A percentile compares a stretch with the other conserved stretches of the same genome.
These are phyloP conservation scores for Colletotrichum magnum DNA, from an alignment of 2,329 filamentous ascomycete species.

Conservation along the genomic window DNA sequence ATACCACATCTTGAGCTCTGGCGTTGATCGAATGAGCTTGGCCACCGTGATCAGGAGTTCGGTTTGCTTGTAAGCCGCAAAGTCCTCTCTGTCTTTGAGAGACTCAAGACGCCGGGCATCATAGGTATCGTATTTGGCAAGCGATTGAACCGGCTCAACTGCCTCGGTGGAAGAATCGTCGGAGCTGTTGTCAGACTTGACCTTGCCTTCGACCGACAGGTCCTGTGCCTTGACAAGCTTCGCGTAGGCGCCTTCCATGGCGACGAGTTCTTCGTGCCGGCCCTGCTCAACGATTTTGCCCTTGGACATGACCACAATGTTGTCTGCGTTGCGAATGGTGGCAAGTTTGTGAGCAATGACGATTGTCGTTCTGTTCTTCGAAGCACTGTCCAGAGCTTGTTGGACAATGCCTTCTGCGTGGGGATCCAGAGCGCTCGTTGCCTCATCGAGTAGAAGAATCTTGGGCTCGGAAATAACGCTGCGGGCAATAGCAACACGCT, in stretches of 20 bases:
- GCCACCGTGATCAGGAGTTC: constrained; percentile 32
- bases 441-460: constrained; percentile 76
- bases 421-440: constrained; percentile 68
- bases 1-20: constrained; percentile 39
- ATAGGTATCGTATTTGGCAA: constrained; percentile 10
- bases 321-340: constrained; percentile 50
- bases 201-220: constrained; percentile 27
- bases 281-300: constrained; percentile 50
- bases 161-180: constrained; percentile 9
- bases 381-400: constrained; percentile 66
- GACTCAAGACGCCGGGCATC: constrained; percentile 11
- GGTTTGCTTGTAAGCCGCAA: constrained; percentile 14
- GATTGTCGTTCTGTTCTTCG: constrained; percentile 72
- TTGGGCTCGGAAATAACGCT: constrained; percentile 72
- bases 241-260: constrained; percentile 40
- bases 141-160: background rate
- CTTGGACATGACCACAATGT: constrained; percentile 50
- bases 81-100: constrained; percentile 31
- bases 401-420: constrained; percentile 65
- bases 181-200: background rate
- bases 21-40: constrained; percentile 32
- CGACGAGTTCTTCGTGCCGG: constrained; percentile 43
- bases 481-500: constrained; percentile 76
- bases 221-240: constrained; percentile 46
- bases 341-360: constrained; percentile 72